Evolutionary conservation across 768 basidiomycete genomes (phyloP).

Genomic region (Hygrophorus russula): DNA sequence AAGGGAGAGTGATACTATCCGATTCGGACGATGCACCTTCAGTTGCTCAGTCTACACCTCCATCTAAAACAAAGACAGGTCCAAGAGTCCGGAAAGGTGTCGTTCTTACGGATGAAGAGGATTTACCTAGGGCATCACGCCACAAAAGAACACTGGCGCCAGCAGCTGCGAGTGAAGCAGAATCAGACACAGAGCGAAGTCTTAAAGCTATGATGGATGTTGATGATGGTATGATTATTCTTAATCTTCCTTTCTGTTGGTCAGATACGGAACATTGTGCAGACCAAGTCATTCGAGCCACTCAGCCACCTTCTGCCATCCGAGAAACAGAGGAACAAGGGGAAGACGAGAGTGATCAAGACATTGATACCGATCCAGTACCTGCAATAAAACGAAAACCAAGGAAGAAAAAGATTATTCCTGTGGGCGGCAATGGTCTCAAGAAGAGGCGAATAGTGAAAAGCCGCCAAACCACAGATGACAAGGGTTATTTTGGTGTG

Average conservation of each 20-base stretch:
- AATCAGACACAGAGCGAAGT: slow-evolving; percentile 34
- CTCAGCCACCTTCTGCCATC: slow-evolving; percentile 12
- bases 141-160: slow-evolving; percentile 23
- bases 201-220: slow-evolving; percentile 63
- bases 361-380: slow-evolving; percentile 20
- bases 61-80: slow-evolving; percentile 5
- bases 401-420: slow-evolving; percentile 43
- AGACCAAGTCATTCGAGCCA: slow-evolving; percentile 23
- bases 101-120: slow-evolving; percentile 55
- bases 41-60: slow-evolving; percentile 7
- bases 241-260: neutral
- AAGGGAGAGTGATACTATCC: neutral
- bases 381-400: slow-evolving; percentile 24
- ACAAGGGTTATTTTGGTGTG: slow-evolving; percentile 67
- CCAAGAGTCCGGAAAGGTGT: slow-evolving; percentile 33
- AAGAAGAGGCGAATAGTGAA: slow-evolving; percentile 62
- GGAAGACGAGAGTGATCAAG: slow-evolving; percentile 18
- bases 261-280: slow-evolving; percentile 1
- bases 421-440: slow-evolving; percentile 67
- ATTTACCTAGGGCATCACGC: slow-evolving; percentile 25
- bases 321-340: slow-evolving; percentile 16
- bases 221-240: slow-evolving; percentile 48
- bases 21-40: slow-evolving; percentile 4
- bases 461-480: slow-evolving; percentile 41
- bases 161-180: slow-evolving; percentile 15